Base-by-base conservation (phyloP, 75 land plant genomes). In the Pseudotsuga menziesii region DNA sequence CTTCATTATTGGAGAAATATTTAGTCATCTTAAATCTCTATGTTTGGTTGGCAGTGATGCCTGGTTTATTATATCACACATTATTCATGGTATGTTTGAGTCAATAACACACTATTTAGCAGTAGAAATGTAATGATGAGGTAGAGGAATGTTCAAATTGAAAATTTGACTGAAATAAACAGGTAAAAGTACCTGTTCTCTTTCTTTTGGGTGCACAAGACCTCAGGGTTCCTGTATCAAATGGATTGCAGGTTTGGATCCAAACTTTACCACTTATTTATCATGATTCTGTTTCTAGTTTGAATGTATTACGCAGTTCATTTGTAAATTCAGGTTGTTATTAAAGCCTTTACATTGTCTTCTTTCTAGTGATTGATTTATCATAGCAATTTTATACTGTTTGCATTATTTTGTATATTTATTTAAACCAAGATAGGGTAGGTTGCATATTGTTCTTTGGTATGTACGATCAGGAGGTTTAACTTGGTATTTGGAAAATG, bases 131-230 rank as follows among this genome's bases (percentile, higher is more conserved):
- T 69, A 69, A 35, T 39, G n/a, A 69, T 48, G 54, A 48, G 54
- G 11, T 11, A 48, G 54, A 9, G 12, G 12, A 8, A 61, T 25
- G 19, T 8, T 61, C 25, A 61, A 61, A 17, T 9, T 25, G 22
- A n/a, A n/a, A 61, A n/a, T 61, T 61, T 61, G 26, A 70, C 23
- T 58, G 15, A 32, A 76, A 60, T 67, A 59, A 56, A 19, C 88
- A 97, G 98, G 99, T 97, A 14, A 94, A 95, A 82, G 85, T 90
- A 25, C 99, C 99, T 0, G 82, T 88, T 58, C 83, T 97, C 73
- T 92, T 97, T 29, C 91, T 97, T 58, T 78, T 97, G 64, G 99
- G 99, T 64, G 98, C 93, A n/a, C 86, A 95, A 78, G 99, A 97
- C 83, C 94, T 92, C 44, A 90, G 99, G 36, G 98, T 97, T 78